Evolutionary conservation across 1,139 yeast species (phyloP), one percentile per base, ranked within the genome.

Genomic region (Debaryomyces fabryi): DNA sequence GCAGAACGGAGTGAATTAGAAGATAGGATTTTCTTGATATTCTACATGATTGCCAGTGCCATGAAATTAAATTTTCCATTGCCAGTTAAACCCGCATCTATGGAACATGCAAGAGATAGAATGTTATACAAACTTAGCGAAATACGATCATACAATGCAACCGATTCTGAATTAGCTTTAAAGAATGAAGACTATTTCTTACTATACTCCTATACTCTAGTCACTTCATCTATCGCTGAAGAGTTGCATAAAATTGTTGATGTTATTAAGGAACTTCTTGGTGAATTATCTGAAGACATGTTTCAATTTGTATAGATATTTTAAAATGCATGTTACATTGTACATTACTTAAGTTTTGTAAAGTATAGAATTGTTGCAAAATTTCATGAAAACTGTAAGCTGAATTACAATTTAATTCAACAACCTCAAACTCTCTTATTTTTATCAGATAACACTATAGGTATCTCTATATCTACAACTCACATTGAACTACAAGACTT

Each of bases 21-120:
- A 57, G 85, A 85, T 54, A 67, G 93, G 21, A 80, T 88, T 0
- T 87, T 88, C 54, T 71, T 88, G 52, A 81, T 85, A 6, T 87
- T 88, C 59, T 88, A 87, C 68, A 84, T 88, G 82, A 75, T 88
- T 10, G 86, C 96, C 3, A 83, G 93, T 30, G 88, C 96, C 0
- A 74, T 88, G 71, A 78, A 82, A 47, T 69, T 89, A 21, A 91
- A 91, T 2, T 81, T 88, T 52, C 96, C 96, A 1, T 63, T 88
- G 25, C 95, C 96, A 0, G 81, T 78, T 32, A 85, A 84, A 56
- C 85, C 92, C 4, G 95, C 95, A 0, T 83, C 90, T 0, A 85
- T 90, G 0, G 88, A 82, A 44, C 88, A 85, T 62, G 87, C 96
- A 0, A 81, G 84, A 58, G 89, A 85, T 53, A 68, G 92, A 33